phyloP scores from a whole-genome alignment of 2,329 filamentous ascomycete genomes.

The Ophiognomonia clavigignenti-juglandacearum region DNA sequence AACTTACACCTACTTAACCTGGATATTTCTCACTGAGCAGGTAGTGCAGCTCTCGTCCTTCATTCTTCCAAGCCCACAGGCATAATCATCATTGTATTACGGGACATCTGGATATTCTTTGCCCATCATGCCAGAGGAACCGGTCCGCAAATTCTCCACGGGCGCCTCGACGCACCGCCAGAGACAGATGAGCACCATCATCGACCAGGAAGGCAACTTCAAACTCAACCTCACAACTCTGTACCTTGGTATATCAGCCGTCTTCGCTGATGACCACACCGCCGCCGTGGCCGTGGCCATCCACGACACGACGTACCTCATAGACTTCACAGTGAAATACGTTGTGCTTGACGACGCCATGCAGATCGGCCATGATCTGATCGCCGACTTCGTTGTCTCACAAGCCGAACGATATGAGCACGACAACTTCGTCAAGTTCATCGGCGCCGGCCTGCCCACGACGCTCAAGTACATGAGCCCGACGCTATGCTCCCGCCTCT shows the following conservation, averaged over 20 bases:
- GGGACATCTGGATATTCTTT: too few species aligned
- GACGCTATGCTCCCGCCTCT: constrained; percentile 63
- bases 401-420: constrained; percentile 56
- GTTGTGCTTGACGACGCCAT: constrained; percentile 40
- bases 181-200: constrained; percentile 40
- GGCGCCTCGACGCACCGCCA: constrained; percentile 40
- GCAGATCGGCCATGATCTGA: constrained; percentile 36
- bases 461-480: constrained; percentile 58
- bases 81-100: too few species aligned
- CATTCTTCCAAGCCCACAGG: too few species aligned
- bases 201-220: constrained; percentile 38
- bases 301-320: constrained; percentile 69
- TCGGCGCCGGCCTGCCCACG: constrained; percentile 66
- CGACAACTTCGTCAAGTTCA: constrained; percentile 66
- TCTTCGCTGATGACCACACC: constrained; percentile 43
- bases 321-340: constrained; percentile 65
- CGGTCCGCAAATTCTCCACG: constrained; percentile 36
- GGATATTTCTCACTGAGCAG: too few species aligned
- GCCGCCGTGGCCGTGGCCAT: constrained; percentile 62
- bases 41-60: too few species aligned
- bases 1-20: too few species aligned
- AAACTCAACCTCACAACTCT: constrained; percentile 46
- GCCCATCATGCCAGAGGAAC: background rate
- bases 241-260: constrained; percentile 58
- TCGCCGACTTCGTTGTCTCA: constrained; percentile 56